phyloP scores from a whole-genome alignment of 1,284 basidiomycete genomes.

The Ustilago tritici region DNA sequence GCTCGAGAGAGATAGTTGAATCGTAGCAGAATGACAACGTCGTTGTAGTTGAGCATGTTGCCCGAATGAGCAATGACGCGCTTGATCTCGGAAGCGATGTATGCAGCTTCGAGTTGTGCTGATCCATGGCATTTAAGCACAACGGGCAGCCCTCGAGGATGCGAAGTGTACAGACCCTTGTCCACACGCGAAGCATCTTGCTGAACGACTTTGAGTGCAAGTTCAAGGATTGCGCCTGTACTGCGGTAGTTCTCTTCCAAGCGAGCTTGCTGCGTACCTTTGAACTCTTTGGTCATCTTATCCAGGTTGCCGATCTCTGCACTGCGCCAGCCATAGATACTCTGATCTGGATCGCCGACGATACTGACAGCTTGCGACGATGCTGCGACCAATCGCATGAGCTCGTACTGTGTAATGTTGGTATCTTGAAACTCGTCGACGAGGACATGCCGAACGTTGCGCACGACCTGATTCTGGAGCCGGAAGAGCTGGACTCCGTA shows the following conservation, averaged over 20 bases:
- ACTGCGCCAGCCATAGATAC: slow-evolving; percentile 90
- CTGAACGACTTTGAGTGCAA: slow-evolving; percentile 82
- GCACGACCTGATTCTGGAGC: slow-evolving; percentile 74
- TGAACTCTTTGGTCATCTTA: slow-evolving; percentile 60
- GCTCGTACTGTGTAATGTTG: slow-evolving; percentile 84
- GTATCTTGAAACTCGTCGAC: slow-evolving; percentile 96
- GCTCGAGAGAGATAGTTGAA: slow-evolving; percentile 84
- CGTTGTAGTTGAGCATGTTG: slow-evolving; percentile 73
- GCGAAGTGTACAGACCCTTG: slow-evolving; percentile 81
- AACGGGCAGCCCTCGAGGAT: slow-evolving; percentile 75
- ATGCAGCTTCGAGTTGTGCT: slow-evolving; percentile 56
- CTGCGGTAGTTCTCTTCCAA: slow-evolving; percentile 91
- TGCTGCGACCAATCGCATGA: slow-evolving; percentile 75
- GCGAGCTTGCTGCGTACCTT: slow-evolving; percentile 74
- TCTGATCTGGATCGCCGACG: slow-evolving; percentile 93
- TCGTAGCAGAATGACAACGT: slow-evolving; percentile 75
- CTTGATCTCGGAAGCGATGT: slow-evolving; percentile 83
- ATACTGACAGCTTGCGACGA: slow-evolving; percentile 75
- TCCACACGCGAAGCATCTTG: slow-evolving; percentile 81
- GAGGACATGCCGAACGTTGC: slow-evolving; percentile 81
- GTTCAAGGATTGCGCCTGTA: slow-evolving; percentile 80
- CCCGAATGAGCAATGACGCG: slow-evolving; percentile 80
- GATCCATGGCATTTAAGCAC: slow-evolving; percentile 51
- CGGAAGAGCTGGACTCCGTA: slow-evolving; percentile 78
- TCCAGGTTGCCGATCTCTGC: slow-evolving; percentile 72